phyloP scores from a whole-genome alignment of 192 early-diverging fungal species.

The Coemansia sp. region DNA sequence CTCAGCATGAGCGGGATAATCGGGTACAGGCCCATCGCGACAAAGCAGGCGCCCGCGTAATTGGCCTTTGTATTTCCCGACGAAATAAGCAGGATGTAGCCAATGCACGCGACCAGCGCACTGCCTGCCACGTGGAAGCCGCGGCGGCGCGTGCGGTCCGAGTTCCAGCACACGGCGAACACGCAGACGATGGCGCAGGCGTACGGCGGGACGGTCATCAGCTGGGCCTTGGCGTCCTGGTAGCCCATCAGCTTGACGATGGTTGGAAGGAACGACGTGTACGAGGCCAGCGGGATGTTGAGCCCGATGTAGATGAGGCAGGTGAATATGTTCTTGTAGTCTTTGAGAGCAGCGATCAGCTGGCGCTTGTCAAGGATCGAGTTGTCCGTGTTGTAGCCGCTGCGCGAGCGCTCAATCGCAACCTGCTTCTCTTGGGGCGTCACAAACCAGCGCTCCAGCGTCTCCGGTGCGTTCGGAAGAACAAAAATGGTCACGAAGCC shows the following conservation, averaged over 20 bases:
- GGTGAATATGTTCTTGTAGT: slow-evolving; percentile 56
- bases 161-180: slow-evolving; percentile 44
- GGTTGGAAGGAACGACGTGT: slow-evolving; percentile 67
- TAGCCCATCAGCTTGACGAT: slow-evolving; percentile 71
- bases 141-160: slow-evolving; percentile 50
- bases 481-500: slow-evolving; percentile 55
- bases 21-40: slow-evolving; percentile 49
- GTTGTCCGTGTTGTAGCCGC: slow-evolving; percentile 41
- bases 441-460: slow-evolving; percentile 46
- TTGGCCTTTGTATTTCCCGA: slow-evolving; percentile 26
- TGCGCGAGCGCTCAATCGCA: slow-evolving; percentile 52
- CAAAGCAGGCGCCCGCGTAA: slow-evolving; percentile 51
- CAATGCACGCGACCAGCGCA: slow-evolving; percentile 31
- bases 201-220: slow-evolving; percentile 57
- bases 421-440: slow-evolving; percentile 55
- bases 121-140: slow-evolving; percentile 44
- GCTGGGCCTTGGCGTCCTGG: slow-evolving; percentile 46
- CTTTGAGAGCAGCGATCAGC: slow-evolving; percentile 46
- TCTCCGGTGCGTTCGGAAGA: slow-evolving; percentile 57
- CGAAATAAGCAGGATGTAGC: slow-evolving; percentile 49
- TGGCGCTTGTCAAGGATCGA: slow-evolving; percentile 40
- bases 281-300: slow-evolving; percentile 62
- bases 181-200: slow-evolving; percentile 42
- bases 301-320: slow-evolving; percentile 64
- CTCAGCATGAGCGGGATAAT: slow-evolving; percentile 57